phyloP scores from a whole-genome alignment of 2,329 filamentous ascomycete species.

The Colletotrichum costaricense region DNA sequence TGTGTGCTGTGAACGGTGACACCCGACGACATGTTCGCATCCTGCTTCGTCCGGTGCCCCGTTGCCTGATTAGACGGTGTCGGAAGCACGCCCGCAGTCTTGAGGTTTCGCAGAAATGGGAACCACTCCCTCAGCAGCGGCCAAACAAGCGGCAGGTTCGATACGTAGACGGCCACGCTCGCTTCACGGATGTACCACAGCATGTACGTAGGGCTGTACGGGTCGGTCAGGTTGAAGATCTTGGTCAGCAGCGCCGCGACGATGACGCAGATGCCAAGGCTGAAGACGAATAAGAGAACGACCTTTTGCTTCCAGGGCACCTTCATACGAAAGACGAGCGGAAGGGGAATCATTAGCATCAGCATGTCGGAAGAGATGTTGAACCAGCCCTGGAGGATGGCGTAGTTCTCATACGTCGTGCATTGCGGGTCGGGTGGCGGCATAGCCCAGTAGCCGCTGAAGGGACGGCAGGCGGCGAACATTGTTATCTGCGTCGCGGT shows the following conservation, averaged over 20 bases:
- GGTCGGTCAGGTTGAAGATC: slow-evolving; percentile 52
- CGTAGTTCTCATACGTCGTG: slow-evolving; percentile 57
- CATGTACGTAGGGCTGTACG: slow-evolving; percentile 48
- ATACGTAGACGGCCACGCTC: slow-evolving; percentile 62
- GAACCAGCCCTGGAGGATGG: slow-evolving; percentile 59
- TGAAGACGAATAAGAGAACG: slow-evolving; percentile 58
- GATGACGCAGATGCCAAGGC: slow-evolving; percentile 61
- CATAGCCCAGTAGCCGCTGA: slow-evolving; percentile 59
- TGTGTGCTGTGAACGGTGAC: background rate
- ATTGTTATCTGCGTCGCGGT: slow-evolving; percentile 55
- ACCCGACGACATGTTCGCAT: background rate
- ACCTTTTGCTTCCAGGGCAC: slow-evolving; percentile 51
- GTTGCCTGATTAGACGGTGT: background rate
- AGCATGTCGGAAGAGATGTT: slow-evolving; percentile 60
- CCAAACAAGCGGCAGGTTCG: slow-evolving; percentile 66
- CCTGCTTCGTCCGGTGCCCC: background rate
- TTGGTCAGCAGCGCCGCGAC: slow-evolving; percentile 55
- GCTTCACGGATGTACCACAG: slow-evolving; percentile 67
- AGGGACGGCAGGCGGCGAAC: slow-evolving; percentile 58
- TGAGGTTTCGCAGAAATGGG: slow-evolving; percentile 9
- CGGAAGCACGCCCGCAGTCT: background rate
- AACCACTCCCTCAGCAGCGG: slow-evolving; percentile 55
- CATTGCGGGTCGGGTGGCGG: slow-evolving; percentile 58
- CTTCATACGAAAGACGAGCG: slow-evolving; percentile 54
- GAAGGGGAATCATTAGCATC: slow-evolving; percentile 60